Percentiles rank a stretch among this genome's conserved stretches.
phyloP scores from a whole-genome alignment of 2,329 filamentous ascomycete genomes.

The Penicillium sp. region DNA sequence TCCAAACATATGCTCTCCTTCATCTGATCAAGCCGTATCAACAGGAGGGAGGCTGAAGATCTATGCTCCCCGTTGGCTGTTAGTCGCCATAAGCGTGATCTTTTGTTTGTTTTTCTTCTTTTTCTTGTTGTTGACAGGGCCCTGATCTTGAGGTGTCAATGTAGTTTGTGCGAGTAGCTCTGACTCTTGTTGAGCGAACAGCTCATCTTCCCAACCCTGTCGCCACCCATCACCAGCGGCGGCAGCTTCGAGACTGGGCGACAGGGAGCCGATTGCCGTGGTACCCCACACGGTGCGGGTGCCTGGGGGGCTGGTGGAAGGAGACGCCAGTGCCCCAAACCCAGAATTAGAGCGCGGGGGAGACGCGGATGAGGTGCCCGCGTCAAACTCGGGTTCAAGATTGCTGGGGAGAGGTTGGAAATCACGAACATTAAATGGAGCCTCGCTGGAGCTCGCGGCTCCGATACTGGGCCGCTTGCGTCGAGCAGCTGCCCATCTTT shows the following conservation, averaged over 20 bases:
- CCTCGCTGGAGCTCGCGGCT: constrained; percentile 34
- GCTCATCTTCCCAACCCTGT: constrained; percentile 76
- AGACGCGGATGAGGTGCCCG: constrained; percentile 40
- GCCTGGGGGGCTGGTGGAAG: constrained; percentile 78
- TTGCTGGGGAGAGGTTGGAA: constrained; percentile 63
- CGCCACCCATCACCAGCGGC: constrained; percentile 79
- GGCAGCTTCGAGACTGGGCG: constrained; percentile 53
- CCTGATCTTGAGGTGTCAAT: constrained; percentile 32
- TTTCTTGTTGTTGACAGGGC: constrained; percentile 51
- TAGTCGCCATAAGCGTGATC: constrained; percentile 70
- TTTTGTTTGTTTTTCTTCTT: constrained; percentile 70
- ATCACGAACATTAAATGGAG: constrained; percentile 60
- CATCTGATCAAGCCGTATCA: background rate
- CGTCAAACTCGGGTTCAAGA: constrained; percentile 32
- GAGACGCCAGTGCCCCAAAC: constrained; percentile 64
- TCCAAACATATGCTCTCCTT: constrained; percentile 3
- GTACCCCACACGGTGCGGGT: constrained; percentile 93
- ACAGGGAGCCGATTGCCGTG: constrained; percentile 60
- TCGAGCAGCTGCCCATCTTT: constrained; percentile 68
- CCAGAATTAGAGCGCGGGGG: constrained; percentile 44
- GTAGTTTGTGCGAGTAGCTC: constrained; percentile 52
- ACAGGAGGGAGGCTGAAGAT: background rate
- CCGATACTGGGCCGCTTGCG: constrained; percentile 59
- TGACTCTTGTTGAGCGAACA: constrained; percentile 63
- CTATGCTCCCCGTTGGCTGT: constrained; percentile 60